phyloP scores from a whole-genome alignment of 2,329 filamentous ascomycete species.

The Penicillium occitanis region DNA sequence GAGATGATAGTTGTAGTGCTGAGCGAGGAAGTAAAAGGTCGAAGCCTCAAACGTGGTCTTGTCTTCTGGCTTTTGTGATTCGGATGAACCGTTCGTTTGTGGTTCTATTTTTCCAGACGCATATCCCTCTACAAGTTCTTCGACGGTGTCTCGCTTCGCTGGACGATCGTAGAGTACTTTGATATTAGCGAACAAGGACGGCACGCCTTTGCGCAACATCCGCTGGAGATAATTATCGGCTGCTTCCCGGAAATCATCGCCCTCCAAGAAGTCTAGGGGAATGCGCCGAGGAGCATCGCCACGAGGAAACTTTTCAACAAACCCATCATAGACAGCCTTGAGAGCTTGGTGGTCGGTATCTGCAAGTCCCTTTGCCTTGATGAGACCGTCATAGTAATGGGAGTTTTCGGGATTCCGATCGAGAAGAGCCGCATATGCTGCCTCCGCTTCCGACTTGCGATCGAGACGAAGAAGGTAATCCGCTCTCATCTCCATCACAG shows the following conservation, averaged over 20 bases:
- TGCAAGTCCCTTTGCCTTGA: slow-evolving; percentile 65
- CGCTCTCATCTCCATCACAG: slow-evolving; percentile 80
- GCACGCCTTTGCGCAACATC: slow-evolving; percentile 89
- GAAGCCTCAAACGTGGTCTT: slow-evolving; percentile 68
- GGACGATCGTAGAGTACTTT: slow-evolving; percentile 84
- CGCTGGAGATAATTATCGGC: slow-evolving; percentile 76
- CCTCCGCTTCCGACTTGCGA: slow-evolving; percentile 74
- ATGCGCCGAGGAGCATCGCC: slow-evolving; percentile 82
- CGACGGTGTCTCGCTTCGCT: slow-evolving; percentile 74
- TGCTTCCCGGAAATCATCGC: slow-evolving; percentile 74
- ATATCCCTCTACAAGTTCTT: slow-evolving; percentile 76
- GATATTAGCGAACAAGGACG: slow-evolving; percentile 93
- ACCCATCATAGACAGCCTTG: slow-evolving; percentile 77
- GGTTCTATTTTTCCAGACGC: slow-evolving; percentile 55
- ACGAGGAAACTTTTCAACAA: slow-evolving; percentile 75
- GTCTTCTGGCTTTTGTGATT: slow-evolving; percentile 52
- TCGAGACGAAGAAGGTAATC: slow-evolving; percentile 78
- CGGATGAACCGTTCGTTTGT: slow-evolving; percentile 52
- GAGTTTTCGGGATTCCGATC: slow-evolving; percentile 87
- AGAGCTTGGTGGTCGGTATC: slow-evolving; percentile 61
- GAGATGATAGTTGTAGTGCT: slow-evolving; percentile 92
- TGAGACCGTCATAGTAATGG: slow-evolving; percentile 77
- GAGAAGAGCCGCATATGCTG: slow-evolving; percentile 76
- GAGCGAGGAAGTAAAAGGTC: slow-evolving; percentile 87
- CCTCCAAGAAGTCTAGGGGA: slow-evolving; percentile 83